Conservation (phyloP, 805 yeast genomes). For the Komagataella phaffii region DNA sequence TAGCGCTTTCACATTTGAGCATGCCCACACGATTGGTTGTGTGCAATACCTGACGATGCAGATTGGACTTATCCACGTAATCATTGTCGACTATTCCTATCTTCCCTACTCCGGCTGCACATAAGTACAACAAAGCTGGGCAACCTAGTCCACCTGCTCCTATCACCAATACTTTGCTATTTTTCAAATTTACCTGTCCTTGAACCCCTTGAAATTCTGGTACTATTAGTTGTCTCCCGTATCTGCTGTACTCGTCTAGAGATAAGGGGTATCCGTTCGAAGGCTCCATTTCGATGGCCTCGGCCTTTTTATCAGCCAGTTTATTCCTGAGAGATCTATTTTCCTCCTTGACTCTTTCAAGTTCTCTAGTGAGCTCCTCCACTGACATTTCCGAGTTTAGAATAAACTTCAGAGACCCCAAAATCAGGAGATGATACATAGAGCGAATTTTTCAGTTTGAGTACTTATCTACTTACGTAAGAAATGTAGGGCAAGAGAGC, state of each 20-base stretch:
- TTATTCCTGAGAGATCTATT: slow-evolving; percentile 10
- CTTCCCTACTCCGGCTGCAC: slow-evolving; percentile 78
- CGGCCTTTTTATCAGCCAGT: not conserved
- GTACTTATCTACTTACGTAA: not conserved
- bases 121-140: slow-evolving; percentile 75
- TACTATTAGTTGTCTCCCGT: slow-evolving; percentile 93
- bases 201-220: slow-evolving; percentile 47
- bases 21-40: slow-evolving; percentile 50
- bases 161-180: slow-evolving; percentile 53
- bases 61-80: slow-evolving; percentile 67
- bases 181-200: slow-evolving; percentile 48
- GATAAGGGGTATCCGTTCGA: slow-evolving; percentile 12
- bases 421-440: not conserved
- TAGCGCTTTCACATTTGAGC: slow-evolving; percentile 74
- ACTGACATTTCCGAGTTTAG: not conserved
- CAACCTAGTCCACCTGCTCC: slow-evolving; percentile 98
- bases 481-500: not conserved
- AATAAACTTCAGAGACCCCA: not conserved
- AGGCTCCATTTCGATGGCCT: not conserved
- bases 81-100: slow-evolving; percentile 87
- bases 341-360: slow-evolving; percentile 13
- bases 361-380: slow-evolving; percentile 10
- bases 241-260: slow-evolving; percentile 62
- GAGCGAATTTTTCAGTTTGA: not conserved
- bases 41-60: slow-evolving; percentile 86